phyloP scores from a whole-genome alignment of 192 early-diverging fungal genomes.

The Coemansia sp. region DNA sequence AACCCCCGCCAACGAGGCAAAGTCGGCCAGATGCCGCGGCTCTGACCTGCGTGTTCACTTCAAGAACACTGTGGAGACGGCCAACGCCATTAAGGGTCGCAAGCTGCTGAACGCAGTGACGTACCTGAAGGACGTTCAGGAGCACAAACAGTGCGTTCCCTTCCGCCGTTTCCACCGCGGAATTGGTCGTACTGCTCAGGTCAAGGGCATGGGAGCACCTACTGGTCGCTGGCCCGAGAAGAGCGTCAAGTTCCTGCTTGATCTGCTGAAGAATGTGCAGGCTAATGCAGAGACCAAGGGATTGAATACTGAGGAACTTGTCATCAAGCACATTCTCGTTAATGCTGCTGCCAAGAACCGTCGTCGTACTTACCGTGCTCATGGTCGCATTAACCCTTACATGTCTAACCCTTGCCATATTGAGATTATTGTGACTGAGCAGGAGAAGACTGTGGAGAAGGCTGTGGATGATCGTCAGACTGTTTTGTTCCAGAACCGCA shows the following conservation, averaged over 20 bases:
- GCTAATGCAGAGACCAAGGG: slow-evolving; percentile 97
- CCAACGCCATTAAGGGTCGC: slow-evolving; percentile 88
- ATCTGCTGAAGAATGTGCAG: slow-evolving; percentile 96
- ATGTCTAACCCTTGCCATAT: slow-evolving; percentile 95
- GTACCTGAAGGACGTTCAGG: slow-evolving; percentile 93
- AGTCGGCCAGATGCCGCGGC: slow-evolving; percentile 87
- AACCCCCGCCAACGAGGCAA: slow-evolving; percentile 75
- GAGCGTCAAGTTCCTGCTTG: slow-evolving; percentile 89
- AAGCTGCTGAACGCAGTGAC: slow-evolving; percentile 87
- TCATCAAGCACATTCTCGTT: slow-evolving; percentile 94
- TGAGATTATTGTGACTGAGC: slow-evolving; percentile 92
- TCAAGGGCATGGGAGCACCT: slow-evolving; percentile 82
- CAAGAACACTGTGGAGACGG: slow-evolving; percentile 99
- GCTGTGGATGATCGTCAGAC: slow-evolving; percentile 59
- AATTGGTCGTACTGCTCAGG: slow-evolving; percentile 96
- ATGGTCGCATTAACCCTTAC: slow-evolving; percentile 97
- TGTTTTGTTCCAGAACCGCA: slow-evolving; percentile 53
- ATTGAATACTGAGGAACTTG: slow-evolving; percentile 82
- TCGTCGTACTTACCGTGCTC: slow-evolving; percentile 96
- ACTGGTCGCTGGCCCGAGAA: slow-evolving; percentile 97
- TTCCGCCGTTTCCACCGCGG: slow-evolving; percentile 97
- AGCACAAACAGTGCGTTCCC: slow-evolving; percentile 95
- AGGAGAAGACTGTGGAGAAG: slow-evolving; percentile 82
- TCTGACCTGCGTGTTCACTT: slow-evolving; percentile 93
- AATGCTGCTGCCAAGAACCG: slow-evolving; percentile 98